Conservation (phyloP, 208 protist genomes). For the Acanthamoeba rhysodes region DNA sequence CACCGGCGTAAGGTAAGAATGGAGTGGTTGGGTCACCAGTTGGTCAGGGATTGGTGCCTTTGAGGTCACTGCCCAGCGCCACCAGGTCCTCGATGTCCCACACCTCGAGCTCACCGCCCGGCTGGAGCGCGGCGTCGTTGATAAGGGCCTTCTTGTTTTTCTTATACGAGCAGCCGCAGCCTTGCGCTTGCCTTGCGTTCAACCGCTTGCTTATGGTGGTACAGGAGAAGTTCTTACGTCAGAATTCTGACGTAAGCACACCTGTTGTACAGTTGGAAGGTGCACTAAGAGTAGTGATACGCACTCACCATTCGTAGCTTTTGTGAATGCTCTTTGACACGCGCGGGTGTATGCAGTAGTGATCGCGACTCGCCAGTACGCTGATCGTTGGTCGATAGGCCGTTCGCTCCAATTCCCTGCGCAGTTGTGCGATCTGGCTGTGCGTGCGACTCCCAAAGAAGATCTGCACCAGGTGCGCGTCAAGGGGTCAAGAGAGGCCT, state of each 20-base stretch:
- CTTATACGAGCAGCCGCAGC: constrained; percentile 44
- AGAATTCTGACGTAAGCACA: background rate
- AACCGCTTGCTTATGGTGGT: constrained; percentile 18
- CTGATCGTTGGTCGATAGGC: constrained; percentile 89
- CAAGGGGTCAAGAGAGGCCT: background rate
- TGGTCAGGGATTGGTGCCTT: background rate
- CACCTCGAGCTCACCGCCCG: constrained; percentile 56
- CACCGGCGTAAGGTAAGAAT: background rate
- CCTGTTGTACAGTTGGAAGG: too few relatives aligned
- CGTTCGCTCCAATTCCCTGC: constrained; percentile 95
- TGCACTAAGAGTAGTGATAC: background rate
- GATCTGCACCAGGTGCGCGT: constrained; percentile 84
- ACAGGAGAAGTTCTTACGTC: background rate
- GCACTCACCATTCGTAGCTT: constrained; percentile 73
- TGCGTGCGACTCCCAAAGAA: constrained; percentile 98
- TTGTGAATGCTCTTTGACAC: constrained; percentile 75
- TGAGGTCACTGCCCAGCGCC: constrained; percentile 40
- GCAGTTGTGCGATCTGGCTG: constrained; percentile 96
- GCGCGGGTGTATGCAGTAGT: constrained; percentile 96
- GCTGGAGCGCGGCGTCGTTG: constrained; percentile 27
- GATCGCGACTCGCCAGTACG: constrained; percentile 91
- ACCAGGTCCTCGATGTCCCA: constrained; percentile 76
- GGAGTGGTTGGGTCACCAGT: background rate
- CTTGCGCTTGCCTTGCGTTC: background rate
- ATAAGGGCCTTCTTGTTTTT: constrained; percentile 44